Conservation (phyloP, 2,329 filamentous ascomycete genomes). For the Diaporthe longicolla region DNA sequence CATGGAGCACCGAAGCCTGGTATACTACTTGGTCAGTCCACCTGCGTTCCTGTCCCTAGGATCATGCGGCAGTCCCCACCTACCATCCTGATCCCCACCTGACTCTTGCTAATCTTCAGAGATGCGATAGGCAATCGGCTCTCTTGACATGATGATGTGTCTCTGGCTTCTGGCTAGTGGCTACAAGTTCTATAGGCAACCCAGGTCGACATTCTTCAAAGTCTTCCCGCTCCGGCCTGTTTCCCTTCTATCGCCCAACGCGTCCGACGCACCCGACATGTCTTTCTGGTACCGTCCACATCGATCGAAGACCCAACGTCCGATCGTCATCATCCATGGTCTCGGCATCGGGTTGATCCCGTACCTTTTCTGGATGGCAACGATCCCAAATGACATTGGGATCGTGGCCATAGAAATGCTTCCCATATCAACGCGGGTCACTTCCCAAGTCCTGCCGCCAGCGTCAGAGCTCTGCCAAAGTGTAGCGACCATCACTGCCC, state of each 20-base stretch:
- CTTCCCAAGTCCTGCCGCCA: not conserved
- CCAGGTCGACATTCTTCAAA: not conserved
- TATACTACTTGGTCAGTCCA: not conserved
- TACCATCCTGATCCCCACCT: not conserved
- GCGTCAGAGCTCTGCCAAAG: not conserved
- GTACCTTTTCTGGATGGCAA: constrained; percentile 3
- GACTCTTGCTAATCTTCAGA: constrained; percentile 1
- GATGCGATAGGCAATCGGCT: not conserved
- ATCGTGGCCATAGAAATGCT: constrained; percentile 6
- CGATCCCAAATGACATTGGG: not conserved
- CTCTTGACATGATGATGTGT: constrained; percentile 8
- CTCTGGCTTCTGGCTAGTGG: not conserved
- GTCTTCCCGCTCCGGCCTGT: not conserved
- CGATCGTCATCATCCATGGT: not conserved
- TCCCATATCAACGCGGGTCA: not conserved
- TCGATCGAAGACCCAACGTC: not conserved
- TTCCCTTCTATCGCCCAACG: not conserved
- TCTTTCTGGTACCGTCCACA: constrained; percentile 1
- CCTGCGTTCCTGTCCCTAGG: not conserved
- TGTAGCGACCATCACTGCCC: not conserved
- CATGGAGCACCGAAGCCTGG: constrained; percentile 12
- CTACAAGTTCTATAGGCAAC: constrained; percentile 10
- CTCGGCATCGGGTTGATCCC: constrained; percentile 1
- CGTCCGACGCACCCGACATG: constrained; percentile 1
- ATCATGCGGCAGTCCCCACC: not conserved